Base-by-base conservation (phyloP, 306 rosid genomes). In the Senna siamea region DNA sequence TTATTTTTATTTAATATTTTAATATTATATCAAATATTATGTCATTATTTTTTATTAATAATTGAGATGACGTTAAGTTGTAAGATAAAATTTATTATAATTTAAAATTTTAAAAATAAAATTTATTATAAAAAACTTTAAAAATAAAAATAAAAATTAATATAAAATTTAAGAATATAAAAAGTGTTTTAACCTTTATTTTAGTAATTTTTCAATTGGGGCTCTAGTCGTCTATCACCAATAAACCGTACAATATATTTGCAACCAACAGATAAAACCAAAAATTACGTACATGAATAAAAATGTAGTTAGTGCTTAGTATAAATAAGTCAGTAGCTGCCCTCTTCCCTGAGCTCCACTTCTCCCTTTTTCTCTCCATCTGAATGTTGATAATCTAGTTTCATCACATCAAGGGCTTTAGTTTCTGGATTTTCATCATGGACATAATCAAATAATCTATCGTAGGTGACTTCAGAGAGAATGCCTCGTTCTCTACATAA, bases 391-490 rank as follows among this genome's bases (percentile, higher is more conserved):
- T n/a, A 59, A 62, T 55, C 22, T 65, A 8, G 57, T 44, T 60
- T 58, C 48, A 75, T 19, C n/a, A 15, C 38, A 62, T 65, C 73
- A 26, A 63, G 63, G 62, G 70, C 71, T 47, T 64, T 51, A 18
- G 75, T 30, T 50, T 58, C 51, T 17, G 64, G 44, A 51, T 48
- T 74, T 50, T 78, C 72, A 72, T 66, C 38, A 54, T 38, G 58
- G 23, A 82, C 8, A 41, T 71, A 75, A 63, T 62, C 30, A 32
- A 28, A 67, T 12, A 78, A 66, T 79, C 74, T 51, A 50, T 69
- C 62, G 41, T 30, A 46, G 40, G 66, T 34, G 10, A 19, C 51
- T 41, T 9, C 9, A 5, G 81, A 43, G 15, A 79, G n/a, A 51
- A 23, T 55, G 47, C 22, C 53, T 9, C 57, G 22, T 26, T 84